Conservation (phyloP, 1,284 basidiomycete genomes). For the Ganoderma sinense region DNA sequence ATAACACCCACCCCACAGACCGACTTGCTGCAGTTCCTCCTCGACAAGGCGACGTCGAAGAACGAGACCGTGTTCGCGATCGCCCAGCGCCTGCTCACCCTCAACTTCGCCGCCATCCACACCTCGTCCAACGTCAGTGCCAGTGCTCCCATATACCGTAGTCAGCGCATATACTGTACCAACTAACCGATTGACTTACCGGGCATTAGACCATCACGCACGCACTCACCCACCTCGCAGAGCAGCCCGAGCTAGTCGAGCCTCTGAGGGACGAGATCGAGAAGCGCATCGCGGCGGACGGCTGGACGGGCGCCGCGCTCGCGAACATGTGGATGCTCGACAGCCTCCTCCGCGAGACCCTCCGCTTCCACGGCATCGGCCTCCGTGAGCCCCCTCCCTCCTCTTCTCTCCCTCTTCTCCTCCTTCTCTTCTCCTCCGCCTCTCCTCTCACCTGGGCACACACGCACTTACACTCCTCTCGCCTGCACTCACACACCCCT, state of each 20-base stretch:
- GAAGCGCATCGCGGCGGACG: slow-evolving; percentile 37
- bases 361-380: slow-evolving; percentile 44
- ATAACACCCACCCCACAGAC: background rate
- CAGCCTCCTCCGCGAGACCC: slow-evolving; percentile 59
- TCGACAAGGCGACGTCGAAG: background rate
- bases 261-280: slow-evolving; percentile 50
- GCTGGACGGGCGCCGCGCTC: slow-evolving; percentile 54
- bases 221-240: slow-evolving; percentile 49
- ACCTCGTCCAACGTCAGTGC: background rate
- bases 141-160: no score
- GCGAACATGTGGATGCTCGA: slow-evolving; percentile 56
- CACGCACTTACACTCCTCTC: no score
- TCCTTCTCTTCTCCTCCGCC: background rate
- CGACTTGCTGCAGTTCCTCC: background rate
- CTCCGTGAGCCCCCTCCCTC: slow-evolving; percentile 18
- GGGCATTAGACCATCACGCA: slow-evolving; percentile 49
- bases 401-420: no score
- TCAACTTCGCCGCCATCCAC: slow-evolving; percentile 5
- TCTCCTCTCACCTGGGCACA: no score
- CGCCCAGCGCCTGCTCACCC: background rate
- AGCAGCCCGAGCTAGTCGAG: slow-evolving; percentile 46
- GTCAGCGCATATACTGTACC: no score
- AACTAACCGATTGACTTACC: no score
- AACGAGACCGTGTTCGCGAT: background rate
- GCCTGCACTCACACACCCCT: background rate